Evolutionary conservation across 1,139 yeast genomes (phyloP), one percentile per base, ranked within the genome.

Genomic region (Suhomyces atakaporum): DNA sequence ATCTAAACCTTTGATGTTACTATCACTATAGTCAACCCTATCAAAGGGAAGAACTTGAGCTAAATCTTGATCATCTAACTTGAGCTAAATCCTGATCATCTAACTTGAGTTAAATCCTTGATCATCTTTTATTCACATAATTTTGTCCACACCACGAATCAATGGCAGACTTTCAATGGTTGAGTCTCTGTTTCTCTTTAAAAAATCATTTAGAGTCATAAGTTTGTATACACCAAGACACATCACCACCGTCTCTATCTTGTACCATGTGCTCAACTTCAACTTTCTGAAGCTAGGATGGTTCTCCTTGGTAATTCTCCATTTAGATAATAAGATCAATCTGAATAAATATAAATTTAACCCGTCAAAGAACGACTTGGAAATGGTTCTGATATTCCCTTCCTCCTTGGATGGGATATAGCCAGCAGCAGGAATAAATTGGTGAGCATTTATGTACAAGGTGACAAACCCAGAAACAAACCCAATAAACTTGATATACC

Each of bases 241-340:
- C 64, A 69, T 62, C 18, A 65, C 39, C 4, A 55, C 37, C 2
- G 69, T 54, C 45, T 70, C 75, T n/a, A 66, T 31, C 21, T 54
- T 49, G 36, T 53, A 57, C 74, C 74, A 70, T 7, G 56, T 50
- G 18, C 46, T 47, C 18, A 58, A 42, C 24, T 49, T 53, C 24
- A 68, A 37, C 14, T 40, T 20, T 19, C 43, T 54, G 46, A 69
- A 66, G 35, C 49, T 43, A 1, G 72, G 72, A 42, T 67, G 73
- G 46, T 65, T 60, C 22, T 60, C 70, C 45, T 69, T 70, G 25
- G 54, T 46, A 22, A 67, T 67, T 36, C 75, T 54, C 75, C 75
- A 70, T 45, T 69, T 70, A 11, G 72, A 64, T 23, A 70, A 49
- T 16, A 69, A 45, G 3, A 69, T 58, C 35, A 69, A 49, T 36